A percentile compares a stretch with the other conserved stretches of the same genome.
Evolutionary conservation across 2,329 filamentous ascomycete genomes (phyloP).

Genomic region (Trichoderma brevicompactum): DNA sequence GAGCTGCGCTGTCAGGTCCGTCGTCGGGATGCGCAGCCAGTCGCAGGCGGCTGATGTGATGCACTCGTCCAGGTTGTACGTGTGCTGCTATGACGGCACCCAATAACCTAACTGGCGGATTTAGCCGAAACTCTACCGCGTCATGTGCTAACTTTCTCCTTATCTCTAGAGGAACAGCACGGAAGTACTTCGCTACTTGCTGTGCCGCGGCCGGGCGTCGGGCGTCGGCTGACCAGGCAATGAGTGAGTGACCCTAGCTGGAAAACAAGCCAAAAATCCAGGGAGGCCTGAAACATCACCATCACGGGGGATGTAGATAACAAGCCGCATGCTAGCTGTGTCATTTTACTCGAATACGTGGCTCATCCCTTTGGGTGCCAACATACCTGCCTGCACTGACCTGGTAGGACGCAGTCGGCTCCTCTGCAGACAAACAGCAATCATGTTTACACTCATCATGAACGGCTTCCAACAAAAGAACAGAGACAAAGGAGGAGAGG

Average conservation of each 20-base stretch:
- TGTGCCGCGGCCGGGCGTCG: not conserved
- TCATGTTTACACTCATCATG: no score
- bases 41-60: slow-evolving; percentile 28
- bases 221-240: slow-evolving; percentile 21
- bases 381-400: no score
- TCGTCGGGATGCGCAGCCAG: slow-evolving; percentile 28
- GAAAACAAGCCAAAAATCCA: not conserved
- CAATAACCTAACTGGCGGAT: slow-evolving; percentile 2
- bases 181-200: not conserved
- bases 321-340: not conserved
- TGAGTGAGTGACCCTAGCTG: slow-evolving; percentile 4
- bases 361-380: not conserved
- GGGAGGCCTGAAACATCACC: slow-evolving; percentile 4
- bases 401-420: no score
- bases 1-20: slow-evolving; percentile 4
- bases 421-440: no score
- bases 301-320: not conserved
- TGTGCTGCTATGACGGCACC: slow-evolving; percentile 30
- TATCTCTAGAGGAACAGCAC: not conserved
- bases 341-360: not conserved
- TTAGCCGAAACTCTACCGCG: slow-evolving; percentile 28
- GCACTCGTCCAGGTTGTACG: slow-evolving; percentile 23
- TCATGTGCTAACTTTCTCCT: slow-evolving; percentile 25
- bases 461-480: no score
- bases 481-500: not conserved